Evolutionary conservation across 2,329 filamentous ascomycete genomes (phyloP), one percentile per base, ranked within the genome.

Genomic region (Neonectria punicea): DNA sequence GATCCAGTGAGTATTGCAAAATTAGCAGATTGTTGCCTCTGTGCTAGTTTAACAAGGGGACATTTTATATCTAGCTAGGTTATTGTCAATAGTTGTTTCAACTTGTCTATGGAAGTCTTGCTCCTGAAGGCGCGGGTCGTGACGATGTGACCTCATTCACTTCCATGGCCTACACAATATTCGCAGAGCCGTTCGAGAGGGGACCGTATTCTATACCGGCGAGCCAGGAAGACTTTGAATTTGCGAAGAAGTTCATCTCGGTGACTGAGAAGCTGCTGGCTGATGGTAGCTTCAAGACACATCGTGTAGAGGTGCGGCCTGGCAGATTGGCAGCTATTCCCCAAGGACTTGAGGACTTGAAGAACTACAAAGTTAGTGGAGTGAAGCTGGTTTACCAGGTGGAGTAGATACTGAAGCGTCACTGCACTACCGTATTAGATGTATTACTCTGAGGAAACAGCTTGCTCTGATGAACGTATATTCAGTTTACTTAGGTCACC

Each of bases 331-430:
- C 79, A 66, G 79, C 78, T 8, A 73, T 78, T 28, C 39, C 80
- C 5, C 54, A 70, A 14, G 78, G 79, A 1, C 34, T 81, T 6
- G 73, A 78, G 22, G 76, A 80, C 65, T 50, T 79, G 57, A 69
- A 67, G 63, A 68, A 74, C n/a, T 75, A 74, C 7, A 67, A 74
- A 71, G 75, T 82, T 34, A 81, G 79, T 59, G 81, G 75, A 6
- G 77, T 77, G 28, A 84, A 83, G 74, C 70, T 84, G 61, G 82
- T 84, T 4, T 83, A 81, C 68, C 36, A 14, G 16, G 53, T 55
- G 20, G 44, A 47, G 22, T 47, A 28, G 44, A 22, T 9, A 25
- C 3, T 5, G 14, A 11, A 46, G 81, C 30, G 25, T 51, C 7
- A 10, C 13, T 2, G 30, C 30, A 10, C 10, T 32, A 13, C 2